A percentile compares a stretch with the other conserved stretches of the same genome.
phyloP scores from a whole-genome alignment of 2,329 filamentous ascomycete genomes.

The Domatiomyces globalis region DNA sequence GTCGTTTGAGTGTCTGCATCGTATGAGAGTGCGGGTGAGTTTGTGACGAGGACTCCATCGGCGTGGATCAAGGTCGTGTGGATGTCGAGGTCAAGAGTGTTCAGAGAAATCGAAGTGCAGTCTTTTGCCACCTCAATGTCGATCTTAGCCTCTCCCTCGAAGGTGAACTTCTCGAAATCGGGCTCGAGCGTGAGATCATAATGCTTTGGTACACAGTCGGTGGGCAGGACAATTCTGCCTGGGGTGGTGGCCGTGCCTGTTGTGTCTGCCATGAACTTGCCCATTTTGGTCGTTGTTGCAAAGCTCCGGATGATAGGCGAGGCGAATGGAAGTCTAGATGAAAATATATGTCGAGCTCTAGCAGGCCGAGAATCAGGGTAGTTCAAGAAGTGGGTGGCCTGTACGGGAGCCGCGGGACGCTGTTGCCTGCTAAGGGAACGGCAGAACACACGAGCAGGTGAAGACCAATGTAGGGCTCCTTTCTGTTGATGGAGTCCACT shows the following conservation, averaged over 20 bases:
- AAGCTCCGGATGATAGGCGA: background rate
- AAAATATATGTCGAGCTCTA: background rate
- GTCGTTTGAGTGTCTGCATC: constrained; percentile 69
- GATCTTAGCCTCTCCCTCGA: constrained; percentile 69
- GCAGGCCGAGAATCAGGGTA: background rate
- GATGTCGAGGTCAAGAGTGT: constrained; percentile 76
- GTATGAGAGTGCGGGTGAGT: constrained; percentile 55
- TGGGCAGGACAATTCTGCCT: constrained; percentile 66
- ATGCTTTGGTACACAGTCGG: constrained; percentile 81
- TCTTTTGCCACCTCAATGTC: constrained; percentile 78
- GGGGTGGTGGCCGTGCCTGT: constrained; percentile 12
- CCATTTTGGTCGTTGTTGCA: constrained; percentile 11
- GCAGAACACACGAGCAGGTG: background rate
- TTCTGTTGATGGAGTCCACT: background rate
- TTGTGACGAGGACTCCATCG: constrained; percentile 42
- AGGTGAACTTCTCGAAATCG: constrained; percentile 75
- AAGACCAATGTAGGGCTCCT: background rate
- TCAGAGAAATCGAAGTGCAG: constrained; percentile 71
- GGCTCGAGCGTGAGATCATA: constrained; percentile 88
- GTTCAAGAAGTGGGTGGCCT: background rate
- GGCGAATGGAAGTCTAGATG: background rate
- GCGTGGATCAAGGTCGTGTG: constrained; percentile 55
- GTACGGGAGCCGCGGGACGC: too few relatives aligned
- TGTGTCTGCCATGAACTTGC: constrained; percentile 16
- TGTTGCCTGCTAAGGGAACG: background rate